Evolutionary conservation across 257 asterid genomes (phyloP), one percentile per base, ranked within the genome.

Genomic region (Ocimum tenuiflorum): DNA sequence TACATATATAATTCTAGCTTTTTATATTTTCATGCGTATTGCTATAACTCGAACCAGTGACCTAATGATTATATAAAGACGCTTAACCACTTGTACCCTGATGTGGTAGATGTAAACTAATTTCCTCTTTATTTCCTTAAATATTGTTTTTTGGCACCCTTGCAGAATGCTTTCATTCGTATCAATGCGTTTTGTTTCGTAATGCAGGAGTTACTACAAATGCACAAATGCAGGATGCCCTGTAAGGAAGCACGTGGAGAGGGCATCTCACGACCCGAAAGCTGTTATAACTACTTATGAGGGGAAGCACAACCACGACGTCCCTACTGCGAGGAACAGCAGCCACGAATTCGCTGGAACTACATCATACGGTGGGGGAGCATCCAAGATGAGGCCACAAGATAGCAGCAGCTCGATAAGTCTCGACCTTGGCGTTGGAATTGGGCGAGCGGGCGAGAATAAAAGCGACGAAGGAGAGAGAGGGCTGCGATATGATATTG

Each of bases 231-330:
- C 86, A 3, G 96, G 94, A 47, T 94, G 99, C 85, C 94, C 91
- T 0, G 99, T 94, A 63, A 77, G 99, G 77, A 94, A 94, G 75
- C 99, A 90, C 11, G 99, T 94, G 57, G 99, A 94, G 68, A 83
- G 99, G 81, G 99, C 99, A 15, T 88, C 95, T 2, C 95, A 94
- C 53, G 99, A 94, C 74, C 95, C 94, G 7, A 90, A 86, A 86
- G 95, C 97, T 42, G 99, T 94, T 52, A 90, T 94, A 68, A 94
- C 99, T 17, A 88, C 99, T 3, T 94, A 94, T 8, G 99, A 94
- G 74, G 97, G 99, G 11, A 94, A 90, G 75, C 99, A 90, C 88
- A 88, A 86, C 82, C 97, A 94, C 10, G 92, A 90, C 11, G 94
- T 94, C 50, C 97, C 97, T 0, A 75, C 81, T 41, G 89, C 91